Conservation (phyloP, 768 basidiomycete species). For the Naematelia aurantialba region DNA sequence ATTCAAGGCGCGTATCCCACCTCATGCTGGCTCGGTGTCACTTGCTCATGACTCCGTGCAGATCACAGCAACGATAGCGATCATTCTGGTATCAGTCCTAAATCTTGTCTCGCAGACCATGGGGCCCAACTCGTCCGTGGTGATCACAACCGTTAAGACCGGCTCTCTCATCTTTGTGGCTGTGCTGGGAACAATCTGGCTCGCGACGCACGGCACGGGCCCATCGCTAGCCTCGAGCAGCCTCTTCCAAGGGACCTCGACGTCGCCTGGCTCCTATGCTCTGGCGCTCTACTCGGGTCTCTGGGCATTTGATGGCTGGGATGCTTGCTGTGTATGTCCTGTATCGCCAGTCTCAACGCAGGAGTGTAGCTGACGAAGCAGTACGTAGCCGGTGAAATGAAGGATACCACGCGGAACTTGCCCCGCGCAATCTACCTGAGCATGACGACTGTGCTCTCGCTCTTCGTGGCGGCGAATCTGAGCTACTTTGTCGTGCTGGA, state of each 20-base stretch:
- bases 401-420: constrained; percentile 75
- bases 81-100: constrained; percentile 67
- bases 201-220: constrained; percentile 33
- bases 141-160: constrained; percentile 78
- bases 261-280: constrained; percentile 77
- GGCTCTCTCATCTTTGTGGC: constrained; percentile 58
- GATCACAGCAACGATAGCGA: constrained; percentile 70
- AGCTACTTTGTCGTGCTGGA: constrained; percentile 90
- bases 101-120: constrained; percentile 73
- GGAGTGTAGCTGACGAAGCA: constrained; percentile 10
- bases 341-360: background rate
- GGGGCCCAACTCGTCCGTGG: constrained; percentile 74
- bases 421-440: constrained; percentile 86
- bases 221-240: constrained; percentile 50
- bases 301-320: constrained; percentile 96
- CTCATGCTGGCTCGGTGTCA: background rate
- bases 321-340: constrained; percentile 56
- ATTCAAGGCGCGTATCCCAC: constrained; percentile 57
- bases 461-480: constrained; percentile 78
- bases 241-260: constrained; percentile 70
- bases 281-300: constrained; percentile 92
- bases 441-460: constrained; percentile 69
- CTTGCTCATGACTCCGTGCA: constrained; percentile 2
- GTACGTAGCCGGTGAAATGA: constrained; percentile 85
- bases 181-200: constrained; percentile 67